A percentile compares a stretch with the other conserved stretches of the same genome.
Evolutionary conservation across 2,329 filamentous ascomycete species (phyloP).

Genomic region (Aspergillus ibericus): DNA sequence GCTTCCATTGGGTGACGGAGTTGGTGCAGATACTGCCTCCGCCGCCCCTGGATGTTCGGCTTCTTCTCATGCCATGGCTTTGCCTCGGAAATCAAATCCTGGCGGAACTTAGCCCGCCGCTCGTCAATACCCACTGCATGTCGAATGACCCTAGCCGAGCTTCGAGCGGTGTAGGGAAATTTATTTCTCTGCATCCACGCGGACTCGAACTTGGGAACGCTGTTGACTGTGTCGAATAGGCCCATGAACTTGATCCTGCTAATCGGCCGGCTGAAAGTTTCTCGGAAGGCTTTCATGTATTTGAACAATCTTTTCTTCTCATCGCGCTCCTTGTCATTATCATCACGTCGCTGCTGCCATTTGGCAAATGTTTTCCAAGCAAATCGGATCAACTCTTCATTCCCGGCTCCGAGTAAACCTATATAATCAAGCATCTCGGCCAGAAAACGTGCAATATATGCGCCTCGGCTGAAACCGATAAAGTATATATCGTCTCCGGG

Average conservation of each 20-base stretch:
- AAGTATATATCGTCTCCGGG: constrained; percentile 64
- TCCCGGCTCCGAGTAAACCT: constrained; percentile 75
- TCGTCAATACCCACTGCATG: constrained; percentile 61
- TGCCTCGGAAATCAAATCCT: constrained; percentile 55
- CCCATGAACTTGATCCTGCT: constrained; percentile 72
- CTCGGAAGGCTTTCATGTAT: constrained; percentile 76
- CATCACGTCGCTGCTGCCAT: constrained; percentile 39
- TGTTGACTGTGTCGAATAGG: constrained; percentile 80
- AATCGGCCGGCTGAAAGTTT: constrained; percentile 76
- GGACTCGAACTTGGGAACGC: constrained; percentile 72
- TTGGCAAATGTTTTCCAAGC: constrained; percentile 65
- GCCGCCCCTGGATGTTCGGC: constrained; percentile 20
- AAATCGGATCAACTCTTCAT: constrained; percentile 81
- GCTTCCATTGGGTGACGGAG: constrained; percentile 19
- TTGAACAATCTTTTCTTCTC: constrained; percentile 57
- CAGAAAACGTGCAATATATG: constrained; percentile 72
- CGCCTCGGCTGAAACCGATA: constrained; percentile 72
- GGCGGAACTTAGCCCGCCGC: constrained; percentile 58
- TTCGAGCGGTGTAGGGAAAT: constrained; percentile 62
- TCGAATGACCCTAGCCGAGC: constrained; percentile 55
- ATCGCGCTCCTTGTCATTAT: constrained; percentile 24
- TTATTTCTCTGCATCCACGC: constrained; percentile 72
- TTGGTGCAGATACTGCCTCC: constrained; percentile 24
- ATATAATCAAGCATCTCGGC: constrained; percentile 85
- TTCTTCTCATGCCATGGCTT: constrained; percentile 31